Percentiles rank a stretch among this genome's conserved stretches.
phyloP scores from a whole-genome alignment of 2,329 filamentous ascomycete species.

The Claviceps cyperi region DNA sequence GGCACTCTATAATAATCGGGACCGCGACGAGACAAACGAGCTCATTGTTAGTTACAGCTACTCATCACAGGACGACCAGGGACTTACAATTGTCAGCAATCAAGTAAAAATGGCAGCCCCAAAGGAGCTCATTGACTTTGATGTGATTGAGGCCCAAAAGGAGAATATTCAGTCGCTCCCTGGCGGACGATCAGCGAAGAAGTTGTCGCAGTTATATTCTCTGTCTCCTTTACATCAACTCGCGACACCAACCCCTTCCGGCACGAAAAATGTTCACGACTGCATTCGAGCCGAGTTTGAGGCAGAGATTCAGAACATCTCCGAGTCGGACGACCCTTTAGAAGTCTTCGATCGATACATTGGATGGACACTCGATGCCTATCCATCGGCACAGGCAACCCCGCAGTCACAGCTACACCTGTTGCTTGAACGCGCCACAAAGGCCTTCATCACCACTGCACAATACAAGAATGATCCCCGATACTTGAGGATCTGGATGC shows the following conservation, averaged over 20 bases:
- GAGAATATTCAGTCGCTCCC: conserved; percentile 95
- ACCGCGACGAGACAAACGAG: neutral
- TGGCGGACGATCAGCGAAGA: conserved; percentile 73
- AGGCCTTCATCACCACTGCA: conserved; percentile 65
- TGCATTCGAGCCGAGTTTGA: conserved; percentile 74
- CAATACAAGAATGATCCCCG: conserved; percentile 93
- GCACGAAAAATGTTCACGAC: conserved; percentile 65
- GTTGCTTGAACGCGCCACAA: conserved; percentile 84
- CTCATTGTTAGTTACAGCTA: neutral
- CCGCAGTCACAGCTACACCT: conserved; percentile 79
- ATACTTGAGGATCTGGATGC: conserved; percentile 85
- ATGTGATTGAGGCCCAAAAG: conserved; percentile 90
- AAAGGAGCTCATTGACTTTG: conserved; percentile 56
- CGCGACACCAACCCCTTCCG: conserved; percentile 50
- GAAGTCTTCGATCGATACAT: conserved; percentile 95
- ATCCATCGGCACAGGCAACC: conserved; percentile 85
- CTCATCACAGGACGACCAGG: neutral
- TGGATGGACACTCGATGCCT: conserved; percentile 90
- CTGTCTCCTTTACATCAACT: conserved; percentile 45
- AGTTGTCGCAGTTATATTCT: conserved; percentile 71
- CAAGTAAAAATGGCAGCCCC: conserved; percentile 30
- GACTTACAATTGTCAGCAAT: conserved; percentile 9
- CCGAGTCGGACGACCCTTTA: conserved; percentile 85
- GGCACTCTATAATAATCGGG: neutral
- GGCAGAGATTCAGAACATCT: conserved; percentile 60